phyloP scores from a whole-genome alignment of 805 yeast genomes.

The Torulaspora microellipsoides region DNA sequence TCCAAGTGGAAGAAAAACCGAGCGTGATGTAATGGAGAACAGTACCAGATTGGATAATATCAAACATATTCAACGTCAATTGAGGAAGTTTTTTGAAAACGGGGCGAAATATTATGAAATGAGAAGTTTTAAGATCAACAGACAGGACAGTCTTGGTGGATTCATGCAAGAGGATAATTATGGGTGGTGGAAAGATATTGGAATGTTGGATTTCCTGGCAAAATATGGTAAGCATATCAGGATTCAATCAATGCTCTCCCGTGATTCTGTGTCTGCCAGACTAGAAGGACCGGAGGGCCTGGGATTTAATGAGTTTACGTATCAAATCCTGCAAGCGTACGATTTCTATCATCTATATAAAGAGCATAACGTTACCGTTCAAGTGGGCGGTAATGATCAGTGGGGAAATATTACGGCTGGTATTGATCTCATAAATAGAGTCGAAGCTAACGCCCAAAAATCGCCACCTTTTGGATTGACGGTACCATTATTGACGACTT shows the following conservation, averaged over 20 bases:
- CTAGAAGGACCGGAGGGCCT: conserved; percentile 66
- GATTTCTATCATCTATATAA: conserved; percentile 82
- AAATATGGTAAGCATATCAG: conserved; percentile 74
- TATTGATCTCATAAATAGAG: conserved; percentile 71
- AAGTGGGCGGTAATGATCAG: conserved; percentile 95
- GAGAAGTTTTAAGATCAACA: conserved; percentile 28
- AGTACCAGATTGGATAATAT: conserved; percentile 54
- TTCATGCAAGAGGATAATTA: conserved; percentile 56
- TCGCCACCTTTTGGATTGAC: conserved; percentile 67
- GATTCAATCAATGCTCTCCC: conserved; percentile 77
- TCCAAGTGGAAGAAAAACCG: conserved; percentile 87
- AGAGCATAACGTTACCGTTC: conserved; percentile 56
- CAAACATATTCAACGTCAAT: conserved; percentile 53
- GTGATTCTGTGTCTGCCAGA: conserved; percentile 82
- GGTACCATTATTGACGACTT: conserved; percentile 82
- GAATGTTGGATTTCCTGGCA: conserved; percentile 73
- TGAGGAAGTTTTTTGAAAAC: conserved; percentile 52
- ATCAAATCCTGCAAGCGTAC: conserved; percentile 88
- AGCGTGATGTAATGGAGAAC: conserved; percentile 57
- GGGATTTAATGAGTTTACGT: conserved; percentile 91
- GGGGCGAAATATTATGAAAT: conserved; percentile 59
- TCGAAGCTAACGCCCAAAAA: conserved; percentile 34
- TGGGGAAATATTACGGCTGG: conserved; percentile 99
- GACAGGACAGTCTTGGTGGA: conserved; percentile 33
- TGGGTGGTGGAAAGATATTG: conserved; percentile 80